phyloP scores from a whole-genome alignment of 129 eudicot species.

The Oenanthe sinensis region DNA sequence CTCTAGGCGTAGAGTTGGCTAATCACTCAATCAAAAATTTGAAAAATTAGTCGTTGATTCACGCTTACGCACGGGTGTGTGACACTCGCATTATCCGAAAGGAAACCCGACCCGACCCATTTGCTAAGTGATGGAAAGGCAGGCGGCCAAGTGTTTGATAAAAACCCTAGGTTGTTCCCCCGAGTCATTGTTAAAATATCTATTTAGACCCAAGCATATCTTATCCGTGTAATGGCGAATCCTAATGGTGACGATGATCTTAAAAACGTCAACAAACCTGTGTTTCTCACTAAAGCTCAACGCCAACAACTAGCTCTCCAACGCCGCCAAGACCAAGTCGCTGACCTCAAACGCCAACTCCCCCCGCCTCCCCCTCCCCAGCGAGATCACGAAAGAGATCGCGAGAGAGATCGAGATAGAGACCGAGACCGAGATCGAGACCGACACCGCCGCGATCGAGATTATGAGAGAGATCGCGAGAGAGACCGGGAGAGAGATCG shows the following conservation, averaged over 20 bases:
- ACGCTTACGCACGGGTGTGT: no score
- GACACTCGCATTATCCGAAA: no score
- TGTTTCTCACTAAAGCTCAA: conserved; percentile 6
- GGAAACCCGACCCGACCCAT: no score
- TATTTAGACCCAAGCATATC: no score
- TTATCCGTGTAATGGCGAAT: background rate
- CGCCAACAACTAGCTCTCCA: conserved; percentile 1
- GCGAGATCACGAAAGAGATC: background rate
- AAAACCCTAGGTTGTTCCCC: no score
- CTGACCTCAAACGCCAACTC: background rate
- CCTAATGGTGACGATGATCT: background rate
- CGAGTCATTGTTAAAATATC: no score
- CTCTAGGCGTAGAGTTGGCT: no score
- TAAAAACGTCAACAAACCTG: background rate
- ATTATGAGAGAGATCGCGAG: background rate
- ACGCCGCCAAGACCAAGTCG: conserved; percentile 7
- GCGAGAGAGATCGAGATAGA: background rate
- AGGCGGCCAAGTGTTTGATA: no score
- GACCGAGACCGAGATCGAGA: background rate
- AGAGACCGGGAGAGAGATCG: background rate
- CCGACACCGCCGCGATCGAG: background rate
- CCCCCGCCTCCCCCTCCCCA: background rate
- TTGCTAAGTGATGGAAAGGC: no score
- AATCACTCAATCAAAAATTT: no score
- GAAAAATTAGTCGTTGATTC: no score